Evolutionary conservation across 345 rosid genomes (phyloP), one percentile per base, ranked within the genome.

Genomic region (Erucastrum elatum): DNA sequence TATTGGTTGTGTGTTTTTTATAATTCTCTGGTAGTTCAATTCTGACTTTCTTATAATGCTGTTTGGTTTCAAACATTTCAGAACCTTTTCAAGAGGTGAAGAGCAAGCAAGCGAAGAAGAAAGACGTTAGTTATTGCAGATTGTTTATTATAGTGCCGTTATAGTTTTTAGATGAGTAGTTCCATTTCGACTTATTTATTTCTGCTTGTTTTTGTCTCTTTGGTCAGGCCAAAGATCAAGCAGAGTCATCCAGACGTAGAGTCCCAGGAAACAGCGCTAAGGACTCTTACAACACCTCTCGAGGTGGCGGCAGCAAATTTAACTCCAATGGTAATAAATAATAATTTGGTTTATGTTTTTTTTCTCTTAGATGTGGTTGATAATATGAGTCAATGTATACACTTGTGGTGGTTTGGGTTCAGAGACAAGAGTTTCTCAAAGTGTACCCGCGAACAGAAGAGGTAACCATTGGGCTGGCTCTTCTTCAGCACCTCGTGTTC

Each of bases 11-110:
- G 16, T 41, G 68, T 30, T 15, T 64, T 67, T 26, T 7, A 51
- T n/a, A 51, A 16, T 39, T 63, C 35, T 60, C 30, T 34, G 27
- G 30, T 27, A 64, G 56, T 51, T 51, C 56, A n/a, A n/a, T 51
- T 51, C 56, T 74, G 2, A 51, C 56, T 51, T 51, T n/a, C 70
- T 53, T 78, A 25, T 2, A 25, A 69, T 60, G 56, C 68, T 60
- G 17, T 51, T 51, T 51, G 21, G 56, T 51, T 51, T n/a, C 56
- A 51, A 51, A 51, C 56, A 51, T 21, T 86, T 74, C 74, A 93
- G 98, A 90, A 86, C 89, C 98, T 79, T 95, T 91, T 82, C 98
- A 73, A 6, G 93, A 91, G 84, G 99, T 95, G 84, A 95, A 89
- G 90, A 95, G 97, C 88, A 91, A 91, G 77, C 84, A 96, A 72